These are phyloP conservation scores for Blastocystis sp. DNA, from an alignment of 352 stramenopile species.

Conservation along the genomic window DNA sequence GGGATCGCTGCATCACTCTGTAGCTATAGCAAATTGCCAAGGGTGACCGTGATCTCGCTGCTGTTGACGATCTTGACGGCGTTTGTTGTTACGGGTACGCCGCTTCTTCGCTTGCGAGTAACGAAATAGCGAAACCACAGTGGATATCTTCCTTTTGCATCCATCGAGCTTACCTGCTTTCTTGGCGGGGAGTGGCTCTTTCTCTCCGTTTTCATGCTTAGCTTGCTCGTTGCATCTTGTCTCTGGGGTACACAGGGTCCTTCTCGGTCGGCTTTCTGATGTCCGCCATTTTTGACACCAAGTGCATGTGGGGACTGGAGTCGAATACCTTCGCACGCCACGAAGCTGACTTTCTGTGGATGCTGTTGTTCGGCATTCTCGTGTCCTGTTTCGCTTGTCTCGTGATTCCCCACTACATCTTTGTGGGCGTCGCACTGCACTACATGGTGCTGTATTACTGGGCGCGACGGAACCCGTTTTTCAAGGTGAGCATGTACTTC, in stretches of 20 bases:
- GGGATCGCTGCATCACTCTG: background rate
- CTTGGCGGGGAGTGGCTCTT: background rate
- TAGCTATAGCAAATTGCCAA: slow-evolving; percentile 53
- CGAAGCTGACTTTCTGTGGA: slow-evolving; percentile 51
- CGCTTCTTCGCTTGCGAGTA: background rate
- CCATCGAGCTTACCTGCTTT: slow-evolving; percentile 30
- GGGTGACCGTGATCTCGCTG: slow-evolving; percentile 27
- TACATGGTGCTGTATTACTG: slow-evolving; percentile 64
- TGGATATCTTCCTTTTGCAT: slow-evolving; percentile 46
- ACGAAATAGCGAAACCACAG: background rate
- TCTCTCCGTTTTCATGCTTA: background rate
- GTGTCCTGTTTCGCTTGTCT: background rate
- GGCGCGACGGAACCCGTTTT: slow-evolving; percentile 56
- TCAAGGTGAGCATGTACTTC: slow-evolving; percentile 68
- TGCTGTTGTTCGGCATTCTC: slow-evolving; percentile 31
- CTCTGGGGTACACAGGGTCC: slow-evolving; percentile 20
- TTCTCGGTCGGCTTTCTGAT: slow-evolving; percentile 56
- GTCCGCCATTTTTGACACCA: slow-evolving; percentile 54
- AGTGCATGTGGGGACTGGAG: slow-evolving; percentile 69
- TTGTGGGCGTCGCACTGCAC: slow-evolving; percentile 27
- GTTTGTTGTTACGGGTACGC: background rate
- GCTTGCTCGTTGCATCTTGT: background rate
- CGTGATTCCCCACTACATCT: slow-evolving; percentile 15
- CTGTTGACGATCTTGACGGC: slow-evolving; percentile 28
- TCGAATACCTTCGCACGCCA: slow-evolving; percentile 51